Percentiles rank a stretch among this genome's conserved stretches.
These are phyloP conservation scores for Moniliophthora roreri DNA, from an alignment of 1,284 basidiomycete species.

Conservation along the genomic window DNA sequence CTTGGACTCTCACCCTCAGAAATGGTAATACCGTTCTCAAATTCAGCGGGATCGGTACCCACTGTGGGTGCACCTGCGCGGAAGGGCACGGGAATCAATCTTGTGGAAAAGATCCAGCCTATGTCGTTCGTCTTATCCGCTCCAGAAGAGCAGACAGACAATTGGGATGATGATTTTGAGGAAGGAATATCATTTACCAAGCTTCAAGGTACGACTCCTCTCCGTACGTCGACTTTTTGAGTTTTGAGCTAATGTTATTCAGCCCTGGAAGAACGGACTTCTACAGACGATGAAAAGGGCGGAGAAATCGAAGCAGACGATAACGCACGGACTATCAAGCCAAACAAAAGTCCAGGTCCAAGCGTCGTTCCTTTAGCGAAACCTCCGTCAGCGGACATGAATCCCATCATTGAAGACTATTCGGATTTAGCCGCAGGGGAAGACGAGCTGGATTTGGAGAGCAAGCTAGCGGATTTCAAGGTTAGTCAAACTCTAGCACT, in stretches of 20 bases:
- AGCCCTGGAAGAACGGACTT: conserved; percentile 61
- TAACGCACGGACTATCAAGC: conserved; percentile 76
- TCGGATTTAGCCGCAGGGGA: conserved; percentile 81
- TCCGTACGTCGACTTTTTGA: not conserved
- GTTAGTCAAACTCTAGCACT: too few relatives aligned
- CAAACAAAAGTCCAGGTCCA: conserved; percentile 63
- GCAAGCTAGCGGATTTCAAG: conserved; percentile 82
- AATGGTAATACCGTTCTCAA: conserved; percentile 25
- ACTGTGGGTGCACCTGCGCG: conserved; percentile 26
- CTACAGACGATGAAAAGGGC: conserved; percentile 52
- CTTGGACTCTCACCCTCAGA: conserved; percentile 7
- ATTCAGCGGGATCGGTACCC: conserved; percentile 26
- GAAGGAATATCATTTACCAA: conserved; percentile 88
- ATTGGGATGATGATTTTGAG: conserved; percentile 98
- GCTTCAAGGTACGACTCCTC: conserved; percentile 67
- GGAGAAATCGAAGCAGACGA: conserved; percentile 55
- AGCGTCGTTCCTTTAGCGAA: conserved; percentile 54
- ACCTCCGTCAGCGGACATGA: conserved; percentile 58
- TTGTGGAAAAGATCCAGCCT: conserved; percentile 61
- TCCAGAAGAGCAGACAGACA: conserved; percentile 85
- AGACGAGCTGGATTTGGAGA: conserved; percentile 68
- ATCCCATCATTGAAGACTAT: conserved; percentile 83
- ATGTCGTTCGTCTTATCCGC: conserved; percentile 57
- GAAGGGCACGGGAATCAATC: conserved; percentile 35
- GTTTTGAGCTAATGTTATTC: conserved; percentile 6